Base-by-base conservation (phyloP, 768 basidiomycete genomes). In the Suillus occidentalis region DNA sequence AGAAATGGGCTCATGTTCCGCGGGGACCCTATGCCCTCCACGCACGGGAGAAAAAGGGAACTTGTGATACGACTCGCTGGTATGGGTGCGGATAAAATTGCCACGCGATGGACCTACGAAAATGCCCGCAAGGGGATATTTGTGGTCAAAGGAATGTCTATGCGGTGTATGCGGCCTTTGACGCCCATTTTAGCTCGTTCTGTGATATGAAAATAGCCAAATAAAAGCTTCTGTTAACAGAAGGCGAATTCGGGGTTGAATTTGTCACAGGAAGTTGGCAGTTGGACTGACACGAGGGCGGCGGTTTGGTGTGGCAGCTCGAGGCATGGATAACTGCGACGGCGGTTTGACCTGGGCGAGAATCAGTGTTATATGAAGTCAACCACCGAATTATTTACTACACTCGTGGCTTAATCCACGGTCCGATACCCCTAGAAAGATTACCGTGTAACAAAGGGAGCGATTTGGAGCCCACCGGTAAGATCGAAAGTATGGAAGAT, bases 21-120 rank as follows among this genome's bases (percentile, higher is more conserved):
- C 40, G 39, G 25, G 14, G 57, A 18, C 57, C 57, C 57, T 59
- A 25, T 40, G 57, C 57, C 57, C 57, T 59, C 57, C 57, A 59
- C 25, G 16, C 57, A 40, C 57, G 39, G 4, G 57, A 58, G 57
- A 58, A 58, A 52, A 58, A 58, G 22, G 57, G 57, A 58, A 40
- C 36, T 57, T 37, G n/a, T 4, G 56, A 39, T 25, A 57, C 57
- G 57, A 40, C 18, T 59, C 18, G 39, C 39, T 40, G 39, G 18
- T 42, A 42, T 59, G 16, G 10, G 18, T 20, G 25, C 5, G 16
- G 39, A 18, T 7, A 40, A 58, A 58, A 16, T 25, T 37, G 14
- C 39, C 39, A 28, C 57, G 20, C 18, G 10, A 53, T 34, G 36
- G 25, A 16, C 39, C 25, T 40, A 22, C 25, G 16, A 36, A 40